Conservation (phyloP, 208 protist genomes). For the Naegleria fowleri region DNA sequence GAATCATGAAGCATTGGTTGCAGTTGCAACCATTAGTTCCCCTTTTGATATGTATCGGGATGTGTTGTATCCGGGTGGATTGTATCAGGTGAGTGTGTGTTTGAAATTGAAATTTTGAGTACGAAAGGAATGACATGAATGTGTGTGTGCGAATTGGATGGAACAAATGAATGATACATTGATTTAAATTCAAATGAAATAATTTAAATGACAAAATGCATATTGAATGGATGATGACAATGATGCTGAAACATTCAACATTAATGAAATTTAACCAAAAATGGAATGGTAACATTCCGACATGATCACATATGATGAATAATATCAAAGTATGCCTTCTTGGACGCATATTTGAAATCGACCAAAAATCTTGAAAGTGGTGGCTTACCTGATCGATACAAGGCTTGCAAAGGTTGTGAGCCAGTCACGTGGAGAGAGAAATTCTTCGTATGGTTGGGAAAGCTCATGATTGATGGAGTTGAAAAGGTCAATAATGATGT, state of each 20-base stretch:
- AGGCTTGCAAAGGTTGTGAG: not conserved
- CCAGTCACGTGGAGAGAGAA: not conserved
- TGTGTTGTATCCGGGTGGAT: not conserved
- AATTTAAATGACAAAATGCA: too few species aligned
- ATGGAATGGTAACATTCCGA: too few species aligned
- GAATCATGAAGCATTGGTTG: not conserved
- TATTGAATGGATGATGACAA: too few species aligned
- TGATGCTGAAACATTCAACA: too few species aligned
- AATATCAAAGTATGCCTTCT: not conserved
- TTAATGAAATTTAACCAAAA: too few species aligned
- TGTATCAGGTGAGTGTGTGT: not conserved
- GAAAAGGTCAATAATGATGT: not conserved
- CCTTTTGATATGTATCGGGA: not conserved
- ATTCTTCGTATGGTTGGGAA: not conserved
- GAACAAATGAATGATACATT: too few species aligned
- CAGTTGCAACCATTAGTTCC: not conserved
- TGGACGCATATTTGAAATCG: not conserved
- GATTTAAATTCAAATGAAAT: too few species aligned
- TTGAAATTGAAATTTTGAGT: too few species aligned
- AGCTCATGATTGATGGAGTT: not conserved
- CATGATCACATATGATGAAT: too few species aligned
- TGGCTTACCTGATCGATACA: not conserved
- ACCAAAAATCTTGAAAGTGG: not conserved
- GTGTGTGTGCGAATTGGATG: too few species aligned
- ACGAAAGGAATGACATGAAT: too few species aligned